Evolutionary conservation across 495 filamentous ascomycete species (phyloP), one percentile per base, ranked within the genome.

Genomic region (Aspergillus nanangensis): DNA sequence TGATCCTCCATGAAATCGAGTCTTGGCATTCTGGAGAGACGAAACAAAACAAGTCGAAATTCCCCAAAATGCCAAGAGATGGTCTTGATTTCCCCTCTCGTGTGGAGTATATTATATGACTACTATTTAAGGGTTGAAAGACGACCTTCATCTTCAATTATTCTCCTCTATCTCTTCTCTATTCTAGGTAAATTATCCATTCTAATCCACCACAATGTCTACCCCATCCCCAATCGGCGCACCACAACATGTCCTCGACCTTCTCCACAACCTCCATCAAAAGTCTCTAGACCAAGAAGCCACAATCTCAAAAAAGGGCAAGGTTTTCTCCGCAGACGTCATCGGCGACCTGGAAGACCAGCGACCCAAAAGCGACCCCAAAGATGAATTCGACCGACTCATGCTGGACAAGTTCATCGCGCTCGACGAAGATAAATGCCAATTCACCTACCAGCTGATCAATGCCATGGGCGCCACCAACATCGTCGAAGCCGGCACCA

Each of bases 401-500:
- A 74, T 75, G 71, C 52, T 38, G 5, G 71, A 75, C 43, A 75
- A 79, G 51, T 79, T 80, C 55, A 71, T 81, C 43, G 76, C 77
- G 0, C 58, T 81, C 0, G 77, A 80, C 15, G 54, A 72, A 8
- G 74, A 80, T 49, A 82, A 82, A 50, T 75, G 67, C 47, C 64
- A 74, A 4, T 62, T 80, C 24, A 52, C 77, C 5, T 82, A 82
- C 48, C 75, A 75, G 18, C 44, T 80, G 4, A 45, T 62, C 11
- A 54, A 60, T 31, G 56, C 67, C n/a, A 69, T 60, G 9, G 63
- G 64, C 1, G 78, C 75, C 2, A 68, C 50, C 2, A 75, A 69
- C 21, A 58, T 79, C 31, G 72, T 82, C 17, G 79, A 82, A 46
- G 75, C 71, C 0, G 79, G 79, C 5, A 82, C 79, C 4, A 76